Conservation (phyloP, 1,284 basidiomycete genomes). For the Mycosarcoma mackinlayi region DNA sequence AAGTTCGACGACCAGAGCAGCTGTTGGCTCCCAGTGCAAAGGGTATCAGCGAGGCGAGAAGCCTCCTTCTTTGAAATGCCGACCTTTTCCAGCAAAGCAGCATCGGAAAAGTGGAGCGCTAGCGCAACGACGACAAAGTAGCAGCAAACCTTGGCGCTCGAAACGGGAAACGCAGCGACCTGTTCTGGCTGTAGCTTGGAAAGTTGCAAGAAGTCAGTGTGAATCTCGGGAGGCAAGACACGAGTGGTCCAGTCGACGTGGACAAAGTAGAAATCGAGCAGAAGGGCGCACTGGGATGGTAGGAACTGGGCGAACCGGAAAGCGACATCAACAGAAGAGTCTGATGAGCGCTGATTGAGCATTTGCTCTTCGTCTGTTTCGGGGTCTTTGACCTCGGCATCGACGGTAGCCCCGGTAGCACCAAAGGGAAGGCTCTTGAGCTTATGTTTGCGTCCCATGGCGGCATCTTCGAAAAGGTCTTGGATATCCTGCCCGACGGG, state of each 20-base stretch:
- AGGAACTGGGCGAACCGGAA: constrained; percentile 46
- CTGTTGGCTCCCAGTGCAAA: constrained; percentile 58
- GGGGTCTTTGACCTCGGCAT: constrained; percentile 19
- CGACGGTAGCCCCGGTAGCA: constrained; percentile 3
- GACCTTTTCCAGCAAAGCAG: constrained; percentile 29
- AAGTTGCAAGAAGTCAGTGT: constrained; percentile 25
- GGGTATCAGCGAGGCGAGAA: constrained; percentile 42
- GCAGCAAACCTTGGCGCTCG: constrained; percentile 55
- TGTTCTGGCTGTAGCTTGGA: constrained; percentile 48
- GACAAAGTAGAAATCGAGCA: constrained; percentile 62
- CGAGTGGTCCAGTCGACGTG: constrained; percentile 62
- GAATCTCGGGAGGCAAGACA: constrained; percentile 32
- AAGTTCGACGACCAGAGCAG: constrained; percentile 62
- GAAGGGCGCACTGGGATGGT: constrained; percentile 21
- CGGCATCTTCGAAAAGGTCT: constrained; percentile 46
- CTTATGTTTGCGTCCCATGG: constrained; percentile 44
- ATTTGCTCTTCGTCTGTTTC: constrained; percentile 46
- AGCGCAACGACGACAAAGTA: constrained; percentile 63
- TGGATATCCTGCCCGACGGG: constrained; percentile 39
- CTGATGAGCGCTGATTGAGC: constrained; percentile 43
- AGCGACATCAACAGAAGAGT: constrained; percentile 45
- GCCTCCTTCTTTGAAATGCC: constrained; percentile 48
- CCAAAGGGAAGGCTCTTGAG: constrained; percentile 39
- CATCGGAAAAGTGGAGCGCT: constrained; percentile 57
- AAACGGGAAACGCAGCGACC: constrained; percentile 46